phyloP scores from a whole-genome alignment of 495 filamentous ascomycete genomes.

The Neurospora sp. region DNA sequence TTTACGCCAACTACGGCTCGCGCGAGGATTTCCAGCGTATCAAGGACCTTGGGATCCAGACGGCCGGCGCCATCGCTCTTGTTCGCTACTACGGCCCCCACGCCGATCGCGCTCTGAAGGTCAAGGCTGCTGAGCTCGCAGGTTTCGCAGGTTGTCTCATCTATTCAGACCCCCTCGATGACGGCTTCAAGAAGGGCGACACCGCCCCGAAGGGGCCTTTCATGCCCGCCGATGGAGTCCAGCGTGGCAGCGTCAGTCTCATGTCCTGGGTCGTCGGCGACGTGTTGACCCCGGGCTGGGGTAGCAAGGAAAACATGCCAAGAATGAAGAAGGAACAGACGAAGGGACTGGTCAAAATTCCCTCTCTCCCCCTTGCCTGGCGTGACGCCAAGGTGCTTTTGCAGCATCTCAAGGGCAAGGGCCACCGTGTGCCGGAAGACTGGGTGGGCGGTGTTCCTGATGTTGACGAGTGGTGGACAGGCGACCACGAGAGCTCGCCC shows the following conservation, averaged over 20 bases:
- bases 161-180: conserved; percentile 79
- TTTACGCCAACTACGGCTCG: conserved; percentile 91
- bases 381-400: conserved; percentile 76
- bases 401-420: conserved; percentile 65
- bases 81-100: conserved; percentile 73
- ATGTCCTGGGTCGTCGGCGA: conserved; percentile 80
- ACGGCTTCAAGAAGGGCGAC: conserved; percentile 61
- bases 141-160: conserved; percentile 83
- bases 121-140: conserved; percentile 78
- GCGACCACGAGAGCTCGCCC: conserved; percentile 57
- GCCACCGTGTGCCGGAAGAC: conserved; percentile 54
- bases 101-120: conserved; percentile 62
- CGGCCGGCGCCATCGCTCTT: conserved; percentile 73
- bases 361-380: conserved; percentile 81
- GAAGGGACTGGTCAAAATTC: conserved; percentile 67
- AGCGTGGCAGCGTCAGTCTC: conserved; percentile 72
- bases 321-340: conserved; percentile 61
- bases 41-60: conserved; percentile 56
- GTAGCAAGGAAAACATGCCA: conserved; percentile 58
- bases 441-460: conserved; percentile 72
- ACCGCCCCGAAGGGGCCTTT: conserved; percentile 64
- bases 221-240: conserved; percentile 72
- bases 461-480: conserved; percentile 73
- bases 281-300: conserved; percentile 78
- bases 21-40: conserved; percentile 70